Evolutionary conservation across 139 green algal species (phyloP), one percentile per base, ranked within the genome.

Genomic region (Coelastrella sp.): DNA sequence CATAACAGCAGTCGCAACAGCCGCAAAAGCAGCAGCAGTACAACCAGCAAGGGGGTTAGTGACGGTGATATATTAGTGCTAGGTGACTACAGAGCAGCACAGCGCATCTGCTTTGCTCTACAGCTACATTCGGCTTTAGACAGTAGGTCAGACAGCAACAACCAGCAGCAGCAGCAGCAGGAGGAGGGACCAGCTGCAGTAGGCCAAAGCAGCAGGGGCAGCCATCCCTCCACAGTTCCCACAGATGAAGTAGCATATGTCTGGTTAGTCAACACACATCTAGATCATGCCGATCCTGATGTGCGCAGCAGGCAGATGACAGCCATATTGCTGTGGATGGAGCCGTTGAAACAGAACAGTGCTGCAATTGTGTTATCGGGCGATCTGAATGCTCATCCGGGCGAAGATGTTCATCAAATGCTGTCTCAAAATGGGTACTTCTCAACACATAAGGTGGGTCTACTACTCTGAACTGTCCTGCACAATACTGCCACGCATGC

Each of bases 191-290:
- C 79, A 79, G 79, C 51, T 41, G 80, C 48, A 80, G 64, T 50
- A 71, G 67, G 34, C 57, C 53, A 63, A 77, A 73, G 23, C 21
- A 17, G 21, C 62, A 19, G 62, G 27, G 62, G 37, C 5, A 73
- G 19, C 5, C 62, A 71, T 2, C 62, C n/a, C n/a, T n/a, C n/a
- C n/a, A n/a, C n/a, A n/a, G n/a, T n/a, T n/a, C n/a, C n/a, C n/a
- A n/a, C 38, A 21, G 41, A 27, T 45, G 80, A 63, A 34, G 41
- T 51, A 13, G 35, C 57, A n/a, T 43, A 66, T 63, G 50, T 93
- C 32, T 93, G 85, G 81, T 68, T 93, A 30, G 87, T 92, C 4
- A 93, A 93, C 68, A 89, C 88, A 2, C 89, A 93, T 71, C 69
- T 93, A 35, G 88, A 93, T 76, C 89, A 93, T 67, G 86, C 78